Conservation (phyloP, 2,329 filamentous ascomycete species). For the Penicillium sp. region DNA sequence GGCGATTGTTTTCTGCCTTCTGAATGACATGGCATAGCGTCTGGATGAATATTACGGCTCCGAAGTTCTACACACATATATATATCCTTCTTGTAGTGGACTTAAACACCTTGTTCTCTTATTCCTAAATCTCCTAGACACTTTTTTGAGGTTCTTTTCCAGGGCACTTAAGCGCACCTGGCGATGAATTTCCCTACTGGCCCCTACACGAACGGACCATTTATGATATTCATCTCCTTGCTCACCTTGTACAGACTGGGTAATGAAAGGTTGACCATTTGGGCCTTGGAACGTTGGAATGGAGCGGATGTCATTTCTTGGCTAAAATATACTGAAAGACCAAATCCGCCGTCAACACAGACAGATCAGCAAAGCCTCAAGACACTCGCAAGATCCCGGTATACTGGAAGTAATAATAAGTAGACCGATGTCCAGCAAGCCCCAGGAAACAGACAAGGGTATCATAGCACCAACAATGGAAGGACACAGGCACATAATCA, state of each 20-base stretch:
- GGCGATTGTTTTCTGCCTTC: background rate
- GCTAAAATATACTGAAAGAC: background rate
- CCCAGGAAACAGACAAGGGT: background rate
- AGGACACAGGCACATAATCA: background rate
- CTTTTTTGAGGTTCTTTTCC: no score
- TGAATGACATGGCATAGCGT: conserved; percentile 3
- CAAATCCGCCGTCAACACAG: background rate
- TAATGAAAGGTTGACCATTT: no score
- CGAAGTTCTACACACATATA: background rate
- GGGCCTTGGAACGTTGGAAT: background rate
- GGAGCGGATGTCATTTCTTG: background rate
- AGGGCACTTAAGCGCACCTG: no score
- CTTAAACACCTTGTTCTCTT: no score
- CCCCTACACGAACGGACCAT: no score
- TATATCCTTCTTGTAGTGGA: no score
- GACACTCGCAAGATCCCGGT: background rate
- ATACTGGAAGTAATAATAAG: background rate
- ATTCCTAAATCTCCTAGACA: no score
- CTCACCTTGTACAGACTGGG: no score
- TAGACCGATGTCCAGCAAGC: background rate
- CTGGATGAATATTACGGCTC: conserved; percentile 2
- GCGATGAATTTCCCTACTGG: no score
- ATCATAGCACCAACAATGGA: background rate
- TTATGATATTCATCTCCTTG: no score
- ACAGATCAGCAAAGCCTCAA: background rate